Evolutionary conservation across 495 filamentous ascomycete species (phyloP).

Genomic region (Aspergillus biplanus): DNA sequence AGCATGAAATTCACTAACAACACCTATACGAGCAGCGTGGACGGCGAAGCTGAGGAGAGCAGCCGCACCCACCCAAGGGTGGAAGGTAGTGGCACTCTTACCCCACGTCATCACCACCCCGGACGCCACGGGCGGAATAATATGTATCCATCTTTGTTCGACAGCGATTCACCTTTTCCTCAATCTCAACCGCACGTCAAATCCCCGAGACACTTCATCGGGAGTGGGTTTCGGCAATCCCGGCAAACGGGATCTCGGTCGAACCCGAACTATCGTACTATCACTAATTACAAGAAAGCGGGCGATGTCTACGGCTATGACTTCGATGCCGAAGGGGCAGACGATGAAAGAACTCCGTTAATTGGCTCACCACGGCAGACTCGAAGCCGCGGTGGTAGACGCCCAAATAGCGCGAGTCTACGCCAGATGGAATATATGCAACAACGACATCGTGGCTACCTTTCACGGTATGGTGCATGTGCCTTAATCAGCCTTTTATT

Average conservation of each 20-base stretch:
- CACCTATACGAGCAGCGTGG: slow-evolving; percentile 63
- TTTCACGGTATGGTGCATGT: slow-evolving; percentile 79
- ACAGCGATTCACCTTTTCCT: slow-evolving; percentile 73
- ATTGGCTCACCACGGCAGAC: slow-evolving; percentile 66
- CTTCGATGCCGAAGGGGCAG: slow-evolving; percentile 74
- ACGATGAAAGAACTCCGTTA: slow-evolving; percentile 89
- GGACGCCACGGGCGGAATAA: slow-evolving; percentile 71
- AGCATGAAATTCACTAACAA: slow-evolving; percentile 99
- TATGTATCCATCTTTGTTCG: slow-evolving; percentile 73
- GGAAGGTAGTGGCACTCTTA: slow-evolving; percentile 66
- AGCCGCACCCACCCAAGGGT: slow-evolving; percentile 58
- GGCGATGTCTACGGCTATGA: slow-evolving; percentile 65
- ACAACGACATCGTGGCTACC: slow-evolving; percentile 63
- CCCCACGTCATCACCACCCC: slow-evolving; percentile 74
- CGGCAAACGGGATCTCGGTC: slow-evolving; percentile 39
- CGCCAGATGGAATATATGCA: slow-evolving; percentile 78
- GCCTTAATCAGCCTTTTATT: slow-evolving; percentile 75
- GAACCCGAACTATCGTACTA: slow-evolving; percentile 42
- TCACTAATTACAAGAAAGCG: slow-evolving; percentile 54
- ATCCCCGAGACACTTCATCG: slow-evolving; percentile 62
- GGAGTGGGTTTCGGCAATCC: slow-evolving; percentile 39
- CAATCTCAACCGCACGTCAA: slow-evolving; percentile 53
- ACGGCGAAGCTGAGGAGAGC: slow-evolving; percentile 66
- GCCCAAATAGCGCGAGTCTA: slow-evolving; percentile 60
- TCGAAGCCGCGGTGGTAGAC: slow-evolving; percentile 61